Conservation (phyloP, 768 basidiomycete genomes). For the Scleroderma bovista region DNA sequence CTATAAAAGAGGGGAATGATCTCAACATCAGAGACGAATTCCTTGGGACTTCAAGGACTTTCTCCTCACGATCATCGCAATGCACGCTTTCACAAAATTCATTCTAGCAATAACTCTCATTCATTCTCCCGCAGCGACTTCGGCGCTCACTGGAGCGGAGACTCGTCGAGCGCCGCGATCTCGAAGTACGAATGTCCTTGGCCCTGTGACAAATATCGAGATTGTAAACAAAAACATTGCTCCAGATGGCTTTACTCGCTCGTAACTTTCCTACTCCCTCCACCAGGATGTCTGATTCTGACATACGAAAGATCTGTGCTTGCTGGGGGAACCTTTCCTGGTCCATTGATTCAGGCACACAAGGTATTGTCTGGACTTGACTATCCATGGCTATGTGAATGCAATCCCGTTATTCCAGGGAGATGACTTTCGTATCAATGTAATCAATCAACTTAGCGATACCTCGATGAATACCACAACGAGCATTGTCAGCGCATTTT, state of each 20-base stretch:
- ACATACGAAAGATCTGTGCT: conserved; percentile 32
- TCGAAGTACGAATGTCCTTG: conserved; percentile 6
- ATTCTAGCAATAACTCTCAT: background rate
- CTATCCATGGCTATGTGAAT: background rate
- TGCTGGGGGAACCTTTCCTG: conserved; percentile 39
- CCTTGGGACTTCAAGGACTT: too few species aligned
- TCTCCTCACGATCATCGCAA: too few species aligned
- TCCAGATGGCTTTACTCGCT: conserved; percentile 42
- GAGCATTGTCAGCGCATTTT: conserved; percentile 37
- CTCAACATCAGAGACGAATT: too few species aligned
- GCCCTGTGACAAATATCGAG: conserved; percentile 20
- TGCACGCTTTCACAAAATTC: too few species aligned
- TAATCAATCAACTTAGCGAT: conserved; percentile 40
- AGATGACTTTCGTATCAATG: conserved; percentile 37
- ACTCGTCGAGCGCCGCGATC: background rate
- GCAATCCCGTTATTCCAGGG: conserved; percentile 20
- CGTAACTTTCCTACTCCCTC: conserved; percentile 24
- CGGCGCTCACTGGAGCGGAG: background rate
- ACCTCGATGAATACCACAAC: conserved; percentile 44
- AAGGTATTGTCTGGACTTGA: conserved; percentile 21
- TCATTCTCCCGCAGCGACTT: background rate
- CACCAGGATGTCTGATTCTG: background rate
- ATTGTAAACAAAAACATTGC: conserved; percentile 36
- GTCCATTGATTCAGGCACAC: conserved; percentile 35
- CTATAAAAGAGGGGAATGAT: too few species aligned